Conservation (phyloP, 345 rosid species). For the Crucihimalaya himalaica region DNA sequence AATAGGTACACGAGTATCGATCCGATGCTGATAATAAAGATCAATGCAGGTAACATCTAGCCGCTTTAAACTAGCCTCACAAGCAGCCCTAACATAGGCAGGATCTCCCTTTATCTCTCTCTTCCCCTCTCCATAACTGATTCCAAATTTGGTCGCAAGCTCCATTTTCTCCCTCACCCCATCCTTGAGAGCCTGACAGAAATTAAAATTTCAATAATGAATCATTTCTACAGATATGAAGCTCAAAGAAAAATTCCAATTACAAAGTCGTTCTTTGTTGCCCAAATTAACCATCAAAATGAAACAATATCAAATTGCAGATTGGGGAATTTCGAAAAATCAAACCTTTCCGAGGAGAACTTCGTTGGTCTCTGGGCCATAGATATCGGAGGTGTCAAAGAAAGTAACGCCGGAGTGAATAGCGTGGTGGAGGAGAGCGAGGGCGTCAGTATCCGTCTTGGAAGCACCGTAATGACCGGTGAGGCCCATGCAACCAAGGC, state of each 20-base stretch:
- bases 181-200: conserved; percentile 56
- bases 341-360: conserved; percentile 43
- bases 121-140: conserved; percentile 26
- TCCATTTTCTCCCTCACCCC: conserved; percentile 48
- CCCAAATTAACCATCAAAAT: no score
- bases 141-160: conserved; percentile 58
- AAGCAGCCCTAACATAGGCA: conserved; percentile 52
- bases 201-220: no score
- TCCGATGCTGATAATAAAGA: conserved; percentile 64
- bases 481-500: conserved; percentile 48
- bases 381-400: conserved; percentile 45
- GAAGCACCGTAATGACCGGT: conserved; percentile 34
- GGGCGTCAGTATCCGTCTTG: neutral
- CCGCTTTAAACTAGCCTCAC: conserved; percentile 62
- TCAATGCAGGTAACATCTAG: conserved; percentile 53
- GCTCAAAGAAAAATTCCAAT: no score
- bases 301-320: neutral
- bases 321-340: neutral
- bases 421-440: conserved; percentile 43
- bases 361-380: conserved; percentile 47
- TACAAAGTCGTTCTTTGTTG: neutral
- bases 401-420: conserved; percentile 43
- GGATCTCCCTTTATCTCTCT: conserved; percentile 50
- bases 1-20: conserved; percentile 54
- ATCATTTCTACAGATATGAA: no score